Evolutionary conservation across 352 stramenopile genomes (phyloP).

Genomic region (Phytophthora megakarya): DNA sequence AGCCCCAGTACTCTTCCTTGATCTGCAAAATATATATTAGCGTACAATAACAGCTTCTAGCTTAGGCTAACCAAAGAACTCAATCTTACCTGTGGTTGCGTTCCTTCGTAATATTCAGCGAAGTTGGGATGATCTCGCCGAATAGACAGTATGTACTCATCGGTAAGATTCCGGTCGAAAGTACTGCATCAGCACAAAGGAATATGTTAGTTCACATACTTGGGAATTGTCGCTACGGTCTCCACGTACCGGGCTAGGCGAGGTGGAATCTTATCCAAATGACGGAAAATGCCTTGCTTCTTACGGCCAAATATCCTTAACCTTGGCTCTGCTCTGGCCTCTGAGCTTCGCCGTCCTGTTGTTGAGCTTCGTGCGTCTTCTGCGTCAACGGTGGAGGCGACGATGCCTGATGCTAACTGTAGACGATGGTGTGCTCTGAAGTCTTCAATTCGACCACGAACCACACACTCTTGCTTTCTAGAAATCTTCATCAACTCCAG

Average conservation of each 20-base stretch:
- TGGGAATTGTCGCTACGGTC: neutral
- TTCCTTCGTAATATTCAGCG: conserved; percentile 66
- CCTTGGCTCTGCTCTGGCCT: conserved; percentile 56
- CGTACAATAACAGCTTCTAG: neutral
- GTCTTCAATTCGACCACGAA: conserved; percentile 76
- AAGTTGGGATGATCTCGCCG: conserved; percentile 64
- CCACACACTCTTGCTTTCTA: conserved; percentile 69
- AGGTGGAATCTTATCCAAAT: conserved; percentile 56
- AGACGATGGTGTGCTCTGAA: conserved; percentile 85
- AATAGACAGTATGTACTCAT: conserved; percentile 60
- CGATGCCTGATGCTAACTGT: conserved; percentile 78
- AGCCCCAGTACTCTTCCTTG: conserved; percentile 68
- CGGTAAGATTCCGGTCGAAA: conserved; percentile 69
- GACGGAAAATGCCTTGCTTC: conserved; percentile 66
- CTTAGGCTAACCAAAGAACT: conserved; percentile 1
- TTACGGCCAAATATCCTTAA: conserved; percentile 65
- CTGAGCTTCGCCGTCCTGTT: conserved; percentile 40
- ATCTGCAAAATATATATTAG: conserved; percentile 19
- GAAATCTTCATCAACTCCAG: conserved; percentile 55
- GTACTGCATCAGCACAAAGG: conserved; percentile 45
- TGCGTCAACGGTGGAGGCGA: conserved; percentile 65
- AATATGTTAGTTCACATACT: conserved; percentile 1
- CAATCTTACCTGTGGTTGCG: conserved; percentile 33
- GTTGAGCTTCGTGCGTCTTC: conserved; percentile 43
- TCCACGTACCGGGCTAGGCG: conserved; percentile 50